phyloP scores from a whole-genome alignment of 139 green algal genomes.

The Tetraselmis striata region DNA sequence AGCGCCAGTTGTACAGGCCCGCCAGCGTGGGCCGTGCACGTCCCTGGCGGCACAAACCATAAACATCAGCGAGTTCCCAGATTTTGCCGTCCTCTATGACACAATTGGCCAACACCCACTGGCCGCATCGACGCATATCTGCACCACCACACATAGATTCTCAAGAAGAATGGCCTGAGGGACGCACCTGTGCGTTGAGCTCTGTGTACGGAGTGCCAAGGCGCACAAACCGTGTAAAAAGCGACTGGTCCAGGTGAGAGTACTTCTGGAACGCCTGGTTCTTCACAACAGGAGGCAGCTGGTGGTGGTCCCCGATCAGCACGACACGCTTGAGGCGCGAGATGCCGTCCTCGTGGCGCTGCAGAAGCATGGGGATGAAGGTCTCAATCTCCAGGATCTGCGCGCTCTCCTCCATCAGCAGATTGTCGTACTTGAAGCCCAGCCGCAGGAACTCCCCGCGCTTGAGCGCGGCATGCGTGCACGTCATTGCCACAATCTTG shows the following conservation, averaged over 20 bases:
- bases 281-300: slow-evolving; percentile 98
- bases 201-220: slow-evolving; percentile 89
- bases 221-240: slow-evolving; percentile 95
- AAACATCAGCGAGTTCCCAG: too few species aligned
- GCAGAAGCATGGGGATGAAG: slow-evolving; percentile 94
- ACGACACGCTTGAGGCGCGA: slow-evolving; percentile 74
- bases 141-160: too few species aligned
- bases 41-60: too few species aligned
- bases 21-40: slow-evolving; percentile 78
- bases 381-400: slow-evolving; percentile 99
- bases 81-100: too few species aligned
- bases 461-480: slow-evolving; percentile 96
- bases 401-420: slow-evolving; percentile 96
- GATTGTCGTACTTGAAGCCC: slow-evolving; percentile 94
- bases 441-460: slow-evolving; percentile 89
- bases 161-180: too few species aligned
- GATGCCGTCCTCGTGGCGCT: slow-evolving; percentile 46
- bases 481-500: slow-evolving; percentile 99
- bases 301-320: slow-evolving; percentile 96
- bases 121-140: too few species aligned
- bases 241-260: slow-evolving; percentile 81
- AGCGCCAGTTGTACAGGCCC: slow-evolving; percentile 95
- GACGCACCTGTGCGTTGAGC: slow-evolving; percentile 81
- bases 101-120: too few species aligned
- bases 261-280: slow-evolving; percentile 94